Evolutionary conservation across 768 basidiomycete species (phyloP), one percentile per base, ranked within the genome.

Genomic region (Mycena epipterygia): DNA sequence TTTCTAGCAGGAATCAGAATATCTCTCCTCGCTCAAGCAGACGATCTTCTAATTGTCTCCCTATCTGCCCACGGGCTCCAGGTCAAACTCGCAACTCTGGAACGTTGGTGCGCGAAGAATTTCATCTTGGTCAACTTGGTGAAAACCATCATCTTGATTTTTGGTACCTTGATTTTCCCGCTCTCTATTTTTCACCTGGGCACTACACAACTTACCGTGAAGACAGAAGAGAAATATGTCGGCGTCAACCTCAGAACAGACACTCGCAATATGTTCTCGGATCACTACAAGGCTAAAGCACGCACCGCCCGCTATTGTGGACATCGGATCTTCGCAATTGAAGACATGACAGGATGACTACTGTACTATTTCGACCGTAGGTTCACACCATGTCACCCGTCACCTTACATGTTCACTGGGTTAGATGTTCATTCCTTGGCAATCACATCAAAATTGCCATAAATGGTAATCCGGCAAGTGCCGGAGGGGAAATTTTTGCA

Each of bases 1-100:
- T 19, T 53, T 12, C 67, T 79, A 6, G 48, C 35, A 14, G 71
- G 59, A 0, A 3, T 37, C 1, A 8, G 44, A 3, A 73, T 78
- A 14, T 61, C 77, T 14, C 64, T 78, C 44, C 46, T 78, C 9
- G 78, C 76, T 35, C 78, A 78, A 39, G 78, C 79, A 2, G 78
- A 80, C 42, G 79, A 80, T 58, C 57, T 80, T n/a, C 55, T 72
- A 8, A 32, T 79, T n/a, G n/a, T n/a, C n/a, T n/a, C n/a, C n/a
- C n/a, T n/a, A n/a, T n/a, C n/a, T n/a, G n/a, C n/a, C n/a, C 5
- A 44, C 77, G 78, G 69, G 4, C 55, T 77, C 6, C 76, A 77
- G 32, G 2, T 16, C 0, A 76, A 74, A 29, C 48, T 80, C 29
- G 41, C 67, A 9, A 23, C 33, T 0, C 68, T 80, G 32, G 63